phyloP scores from a whole-genome alignment of 73 alveolate species.

The Tetrahymena malaccensis region DNA sequence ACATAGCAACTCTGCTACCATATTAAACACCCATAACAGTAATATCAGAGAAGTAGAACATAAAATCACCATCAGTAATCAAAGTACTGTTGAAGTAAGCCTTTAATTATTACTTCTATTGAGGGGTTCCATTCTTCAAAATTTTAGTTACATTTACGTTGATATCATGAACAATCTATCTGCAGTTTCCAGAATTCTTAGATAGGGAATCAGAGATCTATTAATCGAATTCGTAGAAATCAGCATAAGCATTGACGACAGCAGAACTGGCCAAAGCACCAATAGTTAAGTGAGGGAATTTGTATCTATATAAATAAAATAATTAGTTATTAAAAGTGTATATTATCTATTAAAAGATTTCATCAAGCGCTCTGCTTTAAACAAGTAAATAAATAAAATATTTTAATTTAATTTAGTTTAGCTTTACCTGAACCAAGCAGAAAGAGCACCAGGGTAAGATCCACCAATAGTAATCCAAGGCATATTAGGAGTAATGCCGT shows the following conservation, averaged over 20 bases:
- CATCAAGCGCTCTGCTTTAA: too few relatives aligned
- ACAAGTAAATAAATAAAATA: too few relatives aligned
- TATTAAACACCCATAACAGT: constrained; percentile 44
- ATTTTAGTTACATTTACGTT: constrained; percentile 29
- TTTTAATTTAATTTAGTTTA: too few relatives aligned
- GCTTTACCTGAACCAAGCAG: constrained; percentile 50
- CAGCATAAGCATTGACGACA: constrained; percentile 53
- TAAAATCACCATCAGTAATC: constrained; percentile 50
- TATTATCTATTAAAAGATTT: too few relatives aligned
- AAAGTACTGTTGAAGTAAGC: constrained; percentile 17
- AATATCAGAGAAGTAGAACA: constrained; percentile 52
- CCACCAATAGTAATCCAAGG: constrained; percentile 63
- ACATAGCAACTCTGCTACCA: constrained; percentile 50
- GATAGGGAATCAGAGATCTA: constrained; percentile 19
- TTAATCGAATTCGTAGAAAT: constrained; percentile 51
- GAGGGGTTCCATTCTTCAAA: constrained; percentile 15
- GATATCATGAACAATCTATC: constrained; percentile 1
- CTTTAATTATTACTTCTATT: constrained; percentile 31
- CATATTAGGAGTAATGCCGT: constrained; percentile 11
- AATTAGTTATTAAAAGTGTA: too few relatives aligned
- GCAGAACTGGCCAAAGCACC: constrained; percentile 59
- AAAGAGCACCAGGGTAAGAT: constrained; percentile 67
- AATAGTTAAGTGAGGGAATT: constrained; percentile 54
- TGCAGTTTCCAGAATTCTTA: constrained; percentile 33
- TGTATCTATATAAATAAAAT: background rate